These are phyloP conservation scores for Sutorius australiensis DNA, from an alignment of 768 basidiomycete species.

Conservation along the genomic window DNA sequence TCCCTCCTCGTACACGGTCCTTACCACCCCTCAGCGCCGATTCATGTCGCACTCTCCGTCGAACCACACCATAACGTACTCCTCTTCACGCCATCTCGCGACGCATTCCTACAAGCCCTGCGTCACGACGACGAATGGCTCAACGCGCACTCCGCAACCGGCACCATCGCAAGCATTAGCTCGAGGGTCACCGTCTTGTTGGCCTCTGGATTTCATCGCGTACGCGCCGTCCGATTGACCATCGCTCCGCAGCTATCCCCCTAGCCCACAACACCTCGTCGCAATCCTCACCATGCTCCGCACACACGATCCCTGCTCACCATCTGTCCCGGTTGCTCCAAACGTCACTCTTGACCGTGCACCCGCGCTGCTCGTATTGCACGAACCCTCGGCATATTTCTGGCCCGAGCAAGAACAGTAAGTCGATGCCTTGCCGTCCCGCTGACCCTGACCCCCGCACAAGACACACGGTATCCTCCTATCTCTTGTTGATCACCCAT, in stretches of 20 bases:
- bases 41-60: constrained; percentile 59
- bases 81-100: constrained; percentile 52
- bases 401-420: constrained; percentile 23
- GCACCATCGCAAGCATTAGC: constrained; percentile 34
- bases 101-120: constrained; percentile 41
- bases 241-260: constrained; percentile 52
- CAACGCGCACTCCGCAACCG: constrained; percentile 35
- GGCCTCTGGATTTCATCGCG: constrained; percentile 23
- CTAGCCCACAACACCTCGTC: constrained; percentile 53
- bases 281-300: constrained; percentile 50
- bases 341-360: constrained; percentile 36
- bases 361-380: constrained; percentile 55
- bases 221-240: constrained; percentile 6
- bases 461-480: constrained; percentile 44
- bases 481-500: constrained; percentile 47
- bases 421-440: constrained; percentile 3
- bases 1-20: constrained; percentile 61
- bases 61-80: constrained; percentile 37
- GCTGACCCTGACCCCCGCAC: not conserved
- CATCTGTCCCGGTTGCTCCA: constrained; percentile 21
- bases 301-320: constrained; percentile 21
- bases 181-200: constrained; percentile 55
- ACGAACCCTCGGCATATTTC: constrained; percentile 60
- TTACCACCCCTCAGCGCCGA: constrained; percentile 64
- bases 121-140: constrained; percentile 49